Evolutionary conservation across 345 rosid genomes (phyloP).

Genomic region (Arabis hirsuta): DNA sequence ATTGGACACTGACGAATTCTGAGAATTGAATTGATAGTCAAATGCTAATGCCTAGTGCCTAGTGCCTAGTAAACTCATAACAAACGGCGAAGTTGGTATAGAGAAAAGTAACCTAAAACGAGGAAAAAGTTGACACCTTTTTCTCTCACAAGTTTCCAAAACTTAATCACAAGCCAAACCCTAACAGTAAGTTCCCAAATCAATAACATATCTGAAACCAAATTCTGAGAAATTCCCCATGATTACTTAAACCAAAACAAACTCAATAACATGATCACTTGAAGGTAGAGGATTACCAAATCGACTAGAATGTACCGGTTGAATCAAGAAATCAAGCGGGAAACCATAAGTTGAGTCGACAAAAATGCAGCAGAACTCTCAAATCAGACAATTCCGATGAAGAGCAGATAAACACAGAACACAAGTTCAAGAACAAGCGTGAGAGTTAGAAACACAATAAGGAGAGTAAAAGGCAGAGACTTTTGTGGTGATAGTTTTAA

Average conservation of each 20-base stretch:
- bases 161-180: constrained; percentile 23
- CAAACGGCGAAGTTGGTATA: background rate
- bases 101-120: background rate
- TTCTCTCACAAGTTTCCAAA: background rate
- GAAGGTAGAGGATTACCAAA: constrained; percentile 15
- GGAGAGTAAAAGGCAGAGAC: constrained; percentile 24
- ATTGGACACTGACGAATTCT: background rate
- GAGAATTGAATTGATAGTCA: constrained; percentile 5
- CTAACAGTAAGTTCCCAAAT: constrained; percentile 32
- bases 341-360: too few species aligned
- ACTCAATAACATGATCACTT: constrained; percentile 10
- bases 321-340: constrained; percentile 7
- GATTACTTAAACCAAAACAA: constrained; percentile 4
- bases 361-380: constrained; percentile 8
- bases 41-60: constrained; percentile 5
- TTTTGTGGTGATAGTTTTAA: constrained; percentile 29
- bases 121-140: constrained; percentile 26
- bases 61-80: constrained; percentile 3
- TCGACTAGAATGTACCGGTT: constrained; percentile 16
- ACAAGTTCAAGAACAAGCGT: constrained; percentile 20
- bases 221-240: constrained; percentile 18
- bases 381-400: background rate
- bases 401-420: constrained; percentile 4
- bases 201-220: constrained; percentile 13
- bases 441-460: constrained; percentile 14